Percentiles rank a stretch among this genome's conserved stretches.
phyloP scores from a whole-genome alignment of 768 basidiomycete genomes.

The Leucosporidium creatinivorum region DNA sequence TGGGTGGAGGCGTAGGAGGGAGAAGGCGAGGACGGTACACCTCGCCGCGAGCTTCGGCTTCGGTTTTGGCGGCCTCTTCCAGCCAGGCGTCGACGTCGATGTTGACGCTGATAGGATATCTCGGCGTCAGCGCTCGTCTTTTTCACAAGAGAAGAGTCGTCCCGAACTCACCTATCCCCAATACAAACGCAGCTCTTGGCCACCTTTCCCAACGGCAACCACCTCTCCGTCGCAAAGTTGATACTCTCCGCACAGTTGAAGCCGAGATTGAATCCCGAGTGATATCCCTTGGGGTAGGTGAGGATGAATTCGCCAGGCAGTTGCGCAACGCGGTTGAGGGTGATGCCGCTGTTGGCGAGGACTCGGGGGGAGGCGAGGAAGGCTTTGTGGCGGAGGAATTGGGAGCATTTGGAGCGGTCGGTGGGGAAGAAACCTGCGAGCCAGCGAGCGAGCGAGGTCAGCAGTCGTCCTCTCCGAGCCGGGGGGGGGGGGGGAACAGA shows the following conservation, averaged over 20 bases:
- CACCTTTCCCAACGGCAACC: slow-evolving; percentile 77
- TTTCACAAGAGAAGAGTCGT: too few species aligned
- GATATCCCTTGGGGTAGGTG: slow-evolving; percentile 89
- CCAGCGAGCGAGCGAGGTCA: too few species aligned
- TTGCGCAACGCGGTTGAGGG: slow-evolving; percentile 80
- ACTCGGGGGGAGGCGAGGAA: slow-evolving; percentile 83
- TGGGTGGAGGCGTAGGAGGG: slow-evolving; percentile 27
- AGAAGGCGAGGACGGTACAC: slow-evolving; percentile 30
- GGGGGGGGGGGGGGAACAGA: neutral
- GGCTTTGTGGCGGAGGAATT: slow-evolving; percentile 94
- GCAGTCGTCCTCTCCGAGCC: neutral
- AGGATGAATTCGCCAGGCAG: slow-evolving; percentile 93
- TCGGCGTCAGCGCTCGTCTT: slow-evolving; percentile 51
- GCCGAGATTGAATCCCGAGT: slow-evolving; percentile 92
- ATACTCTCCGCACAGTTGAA: slow-evolving; percentile 96
- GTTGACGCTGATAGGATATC: slow-evolving; percentile 60
- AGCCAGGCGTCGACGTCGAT: slow-evolving; percentile 88
- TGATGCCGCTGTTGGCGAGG: slow-evolving; percentile 67
- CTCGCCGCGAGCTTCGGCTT: slow-evolving; percentile 52
- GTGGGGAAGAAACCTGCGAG: slow-evolving; percentile 72
- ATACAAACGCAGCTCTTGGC: slow-evolving; percentile 50
- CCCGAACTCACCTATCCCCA: slow-evolving; percentile 43
- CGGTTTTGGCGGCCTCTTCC: slow-evolving; percentile 55
- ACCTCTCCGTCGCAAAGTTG: slow-evolving; percentile 91
- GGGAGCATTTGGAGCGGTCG: slow-evolving; percentile 73